phyloP scores from a whole-genome alignment of 768 basidiomycete species.

The Hypholoma sublateritium region DNA sequence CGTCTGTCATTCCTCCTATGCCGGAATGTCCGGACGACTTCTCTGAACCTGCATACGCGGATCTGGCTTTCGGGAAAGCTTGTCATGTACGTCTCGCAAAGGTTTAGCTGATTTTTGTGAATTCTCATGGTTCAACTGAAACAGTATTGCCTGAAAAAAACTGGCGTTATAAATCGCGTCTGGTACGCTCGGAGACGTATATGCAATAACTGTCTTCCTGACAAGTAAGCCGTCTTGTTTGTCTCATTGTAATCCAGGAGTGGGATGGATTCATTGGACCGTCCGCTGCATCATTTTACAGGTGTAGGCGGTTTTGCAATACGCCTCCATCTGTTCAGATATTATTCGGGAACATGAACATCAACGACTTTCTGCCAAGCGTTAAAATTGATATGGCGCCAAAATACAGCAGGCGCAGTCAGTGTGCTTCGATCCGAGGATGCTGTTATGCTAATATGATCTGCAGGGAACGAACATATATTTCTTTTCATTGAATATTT shows the following conservation, averaged over 20 bases:
- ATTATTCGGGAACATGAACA: no score
- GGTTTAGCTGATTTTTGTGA: background rate
- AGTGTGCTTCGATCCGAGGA: no score
- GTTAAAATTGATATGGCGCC: no score
- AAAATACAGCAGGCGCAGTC: no score
- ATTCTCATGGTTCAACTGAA: background rate
- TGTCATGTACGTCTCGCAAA: conserved; percentile 4
- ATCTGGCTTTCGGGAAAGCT: conserved; percentile 16
- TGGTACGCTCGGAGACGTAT: background rate
- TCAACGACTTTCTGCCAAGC: no score
- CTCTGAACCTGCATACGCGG: conserved; percentile 32
- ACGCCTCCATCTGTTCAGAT: no score
- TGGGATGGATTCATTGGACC: no score
- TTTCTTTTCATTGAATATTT: no score
- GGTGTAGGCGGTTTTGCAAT: no score
- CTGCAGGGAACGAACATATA: no score
- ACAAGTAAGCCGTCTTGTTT: background rate
- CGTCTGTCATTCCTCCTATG: conserved; percentile 14
- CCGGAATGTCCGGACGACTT: conserved; percentile 29
- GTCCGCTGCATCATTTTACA: no score
- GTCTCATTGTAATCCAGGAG: background rate
- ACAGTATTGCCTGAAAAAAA: background rate
- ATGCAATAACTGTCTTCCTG: background rate
- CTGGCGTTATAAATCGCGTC: background rate
- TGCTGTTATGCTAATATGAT: no score